phyloP scores from a whole-genome alignment of 768 basidiomycete species.

The Hypsizygus marmoreus region DNA sequence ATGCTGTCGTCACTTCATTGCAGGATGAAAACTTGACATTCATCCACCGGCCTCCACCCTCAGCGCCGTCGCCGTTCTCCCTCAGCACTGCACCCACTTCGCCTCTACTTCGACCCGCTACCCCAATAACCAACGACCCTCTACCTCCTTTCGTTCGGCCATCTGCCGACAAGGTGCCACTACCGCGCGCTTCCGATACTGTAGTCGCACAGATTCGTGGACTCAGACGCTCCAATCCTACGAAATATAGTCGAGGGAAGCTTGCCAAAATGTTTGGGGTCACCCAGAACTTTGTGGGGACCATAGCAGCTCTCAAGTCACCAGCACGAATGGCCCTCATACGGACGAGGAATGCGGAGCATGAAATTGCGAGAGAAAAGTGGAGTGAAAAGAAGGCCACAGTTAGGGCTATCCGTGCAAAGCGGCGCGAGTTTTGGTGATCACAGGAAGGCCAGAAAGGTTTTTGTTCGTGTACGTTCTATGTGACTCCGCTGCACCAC shows the following conservation, averaged over 20 bases:
- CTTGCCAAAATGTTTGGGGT: constrained; percentile 81
- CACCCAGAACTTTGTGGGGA: constrained; percentile 65
- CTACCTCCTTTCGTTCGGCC: constrained; percentile 54
- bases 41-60: constrained; percentile 83
- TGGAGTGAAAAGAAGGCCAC: constrained; percentile 76
- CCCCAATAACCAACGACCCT: constrained; percentile 26
- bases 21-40: constrained; percentile 67
- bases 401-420: constrained; percentile 62
- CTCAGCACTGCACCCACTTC: constrained; percentile 70
- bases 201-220: constrained; percentile 56
- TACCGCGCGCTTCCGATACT: constrained; percentile 50
- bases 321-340: constrained; percentile 45
- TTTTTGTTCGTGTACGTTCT: constrained; percentile 9
- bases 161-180: constrained; percentile 30
- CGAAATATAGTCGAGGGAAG: constrained; percentile 57
- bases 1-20: constrained; percentile 51
- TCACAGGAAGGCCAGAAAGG: constrained; percentile 8
- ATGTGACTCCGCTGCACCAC: not conserved
- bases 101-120: constrained; percentile 57
- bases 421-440: constrained; percentile 77
- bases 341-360: constrained; percentile 45
- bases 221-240: constrained; percentile 60
- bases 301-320: constrained; percentile 63
- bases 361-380: constrained; percentile 46
- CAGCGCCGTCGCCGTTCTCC: constrained; percentile 72